Evolutionary conservation across 352 stramenopile genomes (phyloP), one percentile per base, ranked within the genome.

Genomic region (Phytophthora hybrid): DNA sequence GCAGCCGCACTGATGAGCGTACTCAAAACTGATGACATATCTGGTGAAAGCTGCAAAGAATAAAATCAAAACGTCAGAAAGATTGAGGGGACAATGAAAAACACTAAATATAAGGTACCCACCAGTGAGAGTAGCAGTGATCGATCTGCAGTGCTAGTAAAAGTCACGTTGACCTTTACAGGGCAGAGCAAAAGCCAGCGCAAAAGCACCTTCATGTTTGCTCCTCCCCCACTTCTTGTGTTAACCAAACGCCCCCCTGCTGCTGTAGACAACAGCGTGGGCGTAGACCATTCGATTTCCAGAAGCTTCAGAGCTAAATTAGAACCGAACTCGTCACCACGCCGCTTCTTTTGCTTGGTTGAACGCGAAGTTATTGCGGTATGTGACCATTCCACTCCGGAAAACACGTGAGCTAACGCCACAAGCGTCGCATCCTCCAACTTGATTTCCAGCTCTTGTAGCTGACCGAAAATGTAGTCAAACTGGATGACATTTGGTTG

Each of bases 91-190:
- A 19, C 39, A 49, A 14, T 41, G 16, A 18, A 52, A 7, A 19
- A 21, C 19, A 52, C 11, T 18, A 26, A 23, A 23, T 9, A 47
- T 47, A 52, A 10, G 44, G 44, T n/a, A 66, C 73, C 13, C 81
- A 92, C 83, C 65, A 96, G 63, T 29, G 89, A 96, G 4, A 94
- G 78, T 56, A 94, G 52, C n/a, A 93, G 81, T n/a, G 89, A 91
- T 10, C 86, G 89, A 63, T 96, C 89, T 6, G 89, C 84, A 34
- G 89, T 94, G 61, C 89, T 96, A 13, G 89, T 92, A 66, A 96
- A 96, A n/a, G 89, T 96, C 59, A 96, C 82, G 59, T 93, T 94
- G 53, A 95, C 81, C 73, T 95, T 93, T 54, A 96, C 87, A n/a
- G 88, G 89, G 57, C 89, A 96, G 32, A 96, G 76, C 32, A 96